phyloP scores from a whole-genome alignment of 2,329 filamentous ascomycete genomes.

The Drechslerella stenobrocha region DNA sequence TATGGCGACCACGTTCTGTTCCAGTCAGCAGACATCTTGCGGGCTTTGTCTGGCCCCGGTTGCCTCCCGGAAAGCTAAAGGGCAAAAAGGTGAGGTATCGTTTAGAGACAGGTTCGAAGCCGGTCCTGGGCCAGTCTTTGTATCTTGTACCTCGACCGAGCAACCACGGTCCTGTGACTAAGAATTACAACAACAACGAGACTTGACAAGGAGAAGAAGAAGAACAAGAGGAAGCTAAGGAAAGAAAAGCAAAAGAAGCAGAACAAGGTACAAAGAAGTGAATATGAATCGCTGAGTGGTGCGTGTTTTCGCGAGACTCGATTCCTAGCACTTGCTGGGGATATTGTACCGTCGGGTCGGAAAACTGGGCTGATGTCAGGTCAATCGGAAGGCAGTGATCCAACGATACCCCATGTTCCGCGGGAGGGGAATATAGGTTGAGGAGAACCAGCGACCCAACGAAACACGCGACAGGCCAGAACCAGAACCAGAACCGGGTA shows the following conservation, averaged over 20 bases:
- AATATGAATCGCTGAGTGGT: conserved; percentile 22
- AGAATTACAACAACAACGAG: conserved; percentile 11
- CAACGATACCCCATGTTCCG: conserved; percentile 48
- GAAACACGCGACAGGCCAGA: background rate
- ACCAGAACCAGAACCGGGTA: background rate
- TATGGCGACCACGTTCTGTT: conserved; percentile 37
- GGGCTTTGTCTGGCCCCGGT: conserved; percentile 11
- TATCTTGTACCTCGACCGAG: too few relatives aligned
- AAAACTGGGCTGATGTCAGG: conserved; percentile 20
- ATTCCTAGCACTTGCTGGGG: conserved; percentile 22
- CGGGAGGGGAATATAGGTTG: conserved; percentile 13
- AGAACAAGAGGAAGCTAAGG: conserved; percentile 8
- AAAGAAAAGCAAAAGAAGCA: conserved; percentile 7
- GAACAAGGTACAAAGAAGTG: conserved; percentile 36
- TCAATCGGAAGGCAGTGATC: conserved; percentile 43
- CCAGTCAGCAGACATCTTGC: conserved; percentile 49
- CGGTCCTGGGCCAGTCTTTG: conserved; percentile 10
- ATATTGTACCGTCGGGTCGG: conserved; percentile 18
- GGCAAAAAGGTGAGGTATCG: conserved; percentile 20
- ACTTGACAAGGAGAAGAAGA: background rate
- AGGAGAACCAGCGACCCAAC: background rate
- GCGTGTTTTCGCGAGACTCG: conserved; percentile 18
- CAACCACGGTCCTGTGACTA: conserved; percentile 9
- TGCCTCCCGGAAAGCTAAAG: conserved; percentile 28
- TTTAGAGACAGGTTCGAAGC: conserved; percentile 29